These are phyloP conservation scores for Penicillium roqueforti DNA, from an alignment of 495 filamentous ascomycete species.

Conservation along the genomic window DNA sequence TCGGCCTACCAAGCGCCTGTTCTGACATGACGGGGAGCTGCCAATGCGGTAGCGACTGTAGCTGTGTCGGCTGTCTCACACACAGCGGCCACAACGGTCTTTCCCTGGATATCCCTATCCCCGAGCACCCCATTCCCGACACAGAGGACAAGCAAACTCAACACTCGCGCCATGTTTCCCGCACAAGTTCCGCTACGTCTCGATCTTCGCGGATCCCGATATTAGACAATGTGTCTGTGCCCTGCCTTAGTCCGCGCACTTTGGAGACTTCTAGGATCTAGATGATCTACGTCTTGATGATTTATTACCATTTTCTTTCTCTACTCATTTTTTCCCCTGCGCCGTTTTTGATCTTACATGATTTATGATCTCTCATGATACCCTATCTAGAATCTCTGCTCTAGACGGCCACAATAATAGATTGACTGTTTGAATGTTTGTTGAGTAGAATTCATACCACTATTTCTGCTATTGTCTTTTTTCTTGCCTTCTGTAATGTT, in stretches of 20 bases:
- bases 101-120: conserved; percentile 17
- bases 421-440: conserved; percentile 5
- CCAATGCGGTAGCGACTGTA: conserved; percentile 47
- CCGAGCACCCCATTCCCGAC: not conserved
- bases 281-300: not conserved
- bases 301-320: not conserved
- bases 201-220: conserved; percentile 15
- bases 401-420: conserved; percentile 10
- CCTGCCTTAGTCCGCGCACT: conserved; percentile 20
- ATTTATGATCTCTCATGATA: conserved; percentile 32
- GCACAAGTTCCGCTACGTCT: conserved; percentile 1
- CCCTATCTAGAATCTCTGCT: conserved; percentile 23
- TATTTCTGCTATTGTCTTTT: not conserved
- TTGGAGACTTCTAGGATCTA: conserved; percentile 26
- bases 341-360: conserved; percentile 6
- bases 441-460: not conserved
- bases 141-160: conserved; percentile 7
- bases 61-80: conserved; percentile 48
- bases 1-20: conserved; percentile 38
- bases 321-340: not conserved
- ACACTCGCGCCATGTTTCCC: not conserved
- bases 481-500: not conserved
- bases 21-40: conserved; percentile 45
- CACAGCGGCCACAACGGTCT: conserved; percentile 46
- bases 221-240: conserved; percentile 18